These are phyloP conservation scores for Ganoderma sinense DNA, from an alignment of 1,284 basidiomycete genomes.

Conservation along the genomic window DNA sequence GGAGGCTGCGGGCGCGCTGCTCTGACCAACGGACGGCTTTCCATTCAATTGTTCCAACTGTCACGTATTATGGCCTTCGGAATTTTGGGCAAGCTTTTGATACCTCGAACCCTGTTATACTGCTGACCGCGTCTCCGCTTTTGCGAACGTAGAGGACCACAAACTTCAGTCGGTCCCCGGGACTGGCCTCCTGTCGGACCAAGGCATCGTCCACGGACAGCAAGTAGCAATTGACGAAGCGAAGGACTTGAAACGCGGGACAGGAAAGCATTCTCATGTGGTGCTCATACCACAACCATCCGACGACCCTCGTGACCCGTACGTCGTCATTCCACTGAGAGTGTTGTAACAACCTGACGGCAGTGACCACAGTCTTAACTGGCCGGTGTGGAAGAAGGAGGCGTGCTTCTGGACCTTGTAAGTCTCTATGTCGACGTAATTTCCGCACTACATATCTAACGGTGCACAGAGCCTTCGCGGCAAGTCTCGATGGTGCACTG, in stretches of 20 bases:
- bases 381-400: conserved; percentile 55
- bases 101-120: neutral
- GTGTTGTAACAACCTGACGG: neutral
- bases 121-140: neutral
- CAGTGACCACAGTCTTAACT: conserved; percentile 44
- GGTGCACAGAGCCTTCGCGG: conserved; percentile 44
- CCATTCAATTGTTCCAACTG: neutral
- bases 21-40: neutral
- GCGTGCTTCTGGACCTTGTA: conserved; percentile 53
- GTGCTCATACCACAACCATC: conserved; percentile 55
- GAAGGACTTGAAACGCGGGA: conserved; percentile 46
- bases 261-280: conserved; percentile 48
- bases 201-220: conserved; percentile 46
- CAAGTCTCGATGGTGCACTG: conserved; percentile 51
- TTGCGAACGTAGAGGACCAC: conserved; percentile 42
- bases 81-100: conserved; percentile 43
- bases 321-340: conserved; percentile 17
- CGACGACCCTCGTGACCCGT: conserved; percentile 53
- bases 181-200: conserved; percentile 52
- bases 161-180: conserved; percentile 48
- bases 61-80: conserved; percentile 44
- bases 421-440: conserved; percentile 4
- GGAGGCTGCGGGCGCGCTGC: neutral
- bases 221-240: conserved; percentile 44
- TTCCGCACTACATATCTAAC: no score